Percentiles rank a stretch among this genome's conserved stretches.
Evolutionary conservation across 768 basidiomycete genomes (phyloP).

Genomic region (Coprinopsis marcescibilis): DNA sequence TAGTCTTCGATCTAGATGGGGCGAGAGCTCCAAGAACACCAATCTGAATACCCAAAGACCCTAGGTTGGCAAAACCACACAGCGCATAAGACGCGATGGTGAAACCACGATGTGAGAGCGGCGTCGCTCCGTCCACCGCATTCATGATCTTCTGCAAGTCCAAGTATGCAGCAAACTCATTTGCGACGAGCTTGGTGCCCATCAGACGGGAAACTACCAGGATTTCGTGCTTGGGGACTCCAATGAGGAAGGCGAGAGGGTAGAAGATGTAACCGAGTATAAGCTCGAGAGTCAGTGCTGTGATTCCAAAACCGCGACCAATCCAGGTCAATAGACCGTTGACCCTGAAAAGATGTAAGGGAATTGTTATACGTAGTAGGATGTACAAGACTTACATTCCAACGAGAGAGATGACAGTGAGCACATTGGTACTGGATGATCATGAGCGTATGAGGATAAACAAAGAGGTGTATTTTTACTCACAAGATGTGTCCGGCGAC

Average conservation of each 20-base stretch:
- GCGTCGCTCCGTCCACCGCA: conserved; percentile 32
- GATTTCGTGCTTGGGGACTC: conserved; percentile 79
- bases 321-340: conserved; percentile 89
- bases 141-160: conserved; percentile 47
- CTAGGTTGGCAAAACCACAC: conserved; percentile 87
- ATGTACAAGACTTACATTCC: conserved; percentile 35
- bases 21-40: conserved; percentile 43
- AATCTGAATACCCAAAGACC: conserved; percentile 79
- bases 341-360: conserved; percentile 32
- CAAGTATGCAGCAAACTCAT: conserved; percentile 78
- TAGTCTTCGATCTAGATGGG: conserved; percentile 56
- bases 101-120: conserved; percentile 68
- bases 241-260: conserved; percentile 76
- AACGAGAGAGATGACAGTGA: conserved; percentile 81
- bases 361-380: conserved; percentile 1
- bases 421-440: conserved; percentile 61
- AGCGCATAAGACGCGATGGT: conserved; percentile 84
- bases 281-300: conserved; percentile 76
- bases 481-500: conserved; percentile 87
- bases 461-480: conserved; percentile 18
- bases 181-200: conserved; percentile 82
- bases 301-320: conserved; percentile 80
- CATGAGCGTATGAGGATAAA: neutral
- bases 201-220: conserved; percentile 74
- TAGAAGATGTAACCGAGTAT: conserved; percentile 86